Evolutionary conservation across 345 rosid species (phyloP).

Genomic region (Melaleuca quinquenervia): DNA sequence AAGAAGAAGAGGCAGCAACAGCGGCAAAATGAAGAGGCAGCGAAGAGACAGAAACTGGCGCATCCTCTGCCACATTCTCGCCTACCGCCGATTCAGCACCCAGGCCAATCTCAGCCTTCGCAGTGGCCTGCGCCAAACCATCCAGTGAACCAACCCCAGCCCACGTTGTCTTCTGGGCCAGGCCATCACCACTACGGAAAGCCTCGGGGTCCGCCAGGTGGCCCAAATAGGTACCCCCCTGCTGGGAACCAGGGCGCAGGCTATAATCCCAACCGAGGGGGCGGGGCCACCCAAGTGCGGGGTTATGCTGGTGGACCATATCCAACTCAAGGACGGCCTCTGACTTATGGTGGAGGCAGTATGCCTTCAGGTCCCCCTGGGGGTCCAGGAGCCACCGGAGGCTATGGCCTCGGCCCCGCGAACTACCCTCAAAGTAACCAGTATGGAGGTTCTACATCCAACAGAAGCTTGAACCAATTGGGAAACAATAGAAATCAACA

Average conservation of each 20-base stretch:
- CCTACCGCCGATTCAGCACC: constrained; percentile 15
- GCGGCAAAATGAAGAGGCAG: constrained; percentile 30
- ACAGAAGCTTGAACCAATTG: constrained; percentile 27
- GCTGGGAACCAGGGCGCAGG: constrained; percentile 18
- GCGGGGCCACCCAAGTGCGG: not conserved
- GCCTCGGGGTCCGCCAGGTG: constrained; percentile 31
- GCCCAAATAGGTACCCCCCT: constrained; percentile 21
- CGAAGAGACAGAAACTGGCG: constrained; percentile 29
- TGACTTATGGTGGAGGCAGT: constrained; percentile 17
- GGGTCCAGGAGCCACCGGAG: constrained; percentile 15
- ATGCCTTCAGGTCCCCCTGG: constrained; percentile 7
- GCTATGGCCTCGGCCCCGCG: constrained; percentile 16
- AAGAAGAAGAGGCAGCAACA: constrained; percentile 39
- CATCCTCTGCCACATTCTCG: constrained; percentile 24
- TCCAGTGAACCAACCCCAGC: constrained; percentile 28
- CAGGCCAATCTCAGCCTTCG: constrained; percentile 18
- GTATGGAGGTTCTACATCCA: constrained; percentile 18
- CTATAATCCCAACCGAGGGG: constrained; percentile 24
- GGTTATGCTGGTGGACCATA: constrained; percentile 24
- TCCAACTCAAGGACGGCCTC: constrained; percentile 29
- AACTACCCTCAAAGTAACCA: constrained; percentile 20
- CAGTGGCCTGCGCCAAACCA: constrained; percentile 33
- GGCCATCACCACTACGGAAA: constrained; percentile 38
- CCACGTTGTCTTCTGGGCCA: constrained; percentile 35
- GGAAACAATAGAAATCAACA: constrained; percentile 33